phyloP scores from a whole-genome alignment of 805 yeast genomes.

The Yamadazyma scolyti region DNA sequence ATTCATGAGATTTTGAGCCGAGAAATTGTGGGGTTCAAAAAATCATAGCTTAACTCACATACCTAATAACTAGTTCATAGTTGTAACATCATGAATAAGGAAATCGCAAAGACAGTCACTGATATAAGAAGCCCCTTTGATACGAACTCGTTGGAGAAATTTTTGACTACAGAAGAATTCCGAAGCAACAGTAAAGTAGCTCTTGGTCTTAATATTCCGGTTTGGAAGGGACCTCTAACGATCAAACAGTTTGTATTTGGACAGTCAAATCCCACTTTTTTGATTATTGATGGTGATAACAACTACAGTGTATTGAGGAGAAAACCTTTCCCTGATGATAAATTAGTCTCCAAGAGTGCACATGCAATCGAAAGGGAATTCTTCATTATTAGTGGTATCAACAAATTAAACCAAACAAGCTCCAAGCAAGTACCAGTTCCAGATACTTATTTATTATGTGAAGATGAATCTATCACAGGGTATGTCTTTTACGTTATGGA shows the following conservation, averaged over 20 bases:
- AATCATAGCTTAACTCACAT: not conserved
- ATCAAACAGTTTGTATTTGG: slow-evolving; percentile 58
- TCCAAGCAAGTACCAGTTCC: slow-evolving; percentile 50
- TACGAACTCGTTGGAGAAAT: slow-evolving; percentile 18
- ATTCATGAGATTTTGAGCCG: too few relatives aligned
- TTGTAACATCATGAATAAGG: slow-evolving; percentile 10
- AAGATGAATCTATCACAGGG: slow-evolving; percentile 52
- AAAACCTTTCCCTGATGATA: slow-evolving; percentile 50
- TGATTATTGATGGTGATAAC: slow-evolving; percentile 37
- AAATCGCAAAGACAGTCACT: slow-evolving; percentile 21
- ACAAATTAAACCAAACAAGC: slow-evolving; percentile 20
- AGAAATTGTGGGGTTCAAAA: not conserved
- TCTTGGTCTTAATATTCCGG: slow-evolving; percentile 19
- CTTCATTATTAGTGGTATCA: slow-evolving; percentile 41
- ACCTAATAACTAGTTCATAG: not conserved
- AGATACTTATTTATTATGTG: slow-evolving; percentile 47
- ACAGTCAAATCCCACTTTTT: slow-evolving; percentile 62
- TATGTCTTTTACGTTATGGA: slow-evolving; percentile 60
- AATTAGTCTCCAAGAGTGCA: slow-evolving; percentile 52
- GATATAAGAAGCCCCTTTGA: slow-evolving; percentile 34
- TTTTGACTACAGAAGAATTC: slow-evolving; percentile 11
- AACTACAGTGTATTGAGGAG: slow-evolving; percentile 48
- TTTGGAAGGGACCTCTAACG: slow-evolving; percentile 24
- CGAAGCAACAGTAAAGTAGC: slow-evolving; percentile 12
- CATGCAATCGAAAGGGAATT: slow-evolving; percentile 64